Percentiles rank a stretch among this genome's conserved stretches.
Evolutionary conservation across 2,329 filamentous ascomycete genomes (phyloP).

Genomic region (Xylariaceae sp.): DNA sequence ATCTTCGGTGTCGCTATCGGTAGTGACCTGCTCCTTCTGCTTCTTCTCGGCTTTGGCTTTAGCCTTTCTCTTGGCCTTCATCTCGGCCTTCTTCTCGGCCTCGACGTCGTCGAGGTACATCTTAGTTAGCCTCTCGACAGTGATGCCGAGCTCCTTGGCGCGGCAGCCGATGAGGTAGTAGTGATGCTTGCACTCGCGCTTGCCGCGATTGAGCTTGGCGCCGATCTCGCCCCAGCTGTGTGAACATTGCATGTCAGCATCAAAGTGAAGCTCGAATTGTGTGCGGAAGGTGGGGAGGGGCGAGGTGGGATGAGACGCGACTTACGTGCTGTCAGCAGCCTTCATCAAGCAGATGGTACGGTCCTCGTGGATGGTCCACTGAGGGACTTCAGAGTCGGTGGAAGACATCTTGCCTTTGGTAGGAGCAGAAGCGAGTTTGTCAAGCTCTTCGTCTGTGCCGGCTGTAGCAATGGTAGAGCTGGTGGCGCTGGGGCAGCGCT

Average conservation of each 20-base stretch:
- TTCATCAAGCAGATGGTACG: conserved; percentile 18
- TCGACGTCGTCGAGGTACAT: conserved; percentile 8
- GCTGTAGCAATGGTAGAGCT: conserved; percentile 9
- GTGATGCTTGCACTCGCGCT: conserved; percentile 12
- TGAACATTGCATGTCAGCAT: conserved; percentile 1
- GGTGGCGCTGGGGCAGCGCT: background rate
- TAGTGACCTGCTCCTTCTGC: background rate
- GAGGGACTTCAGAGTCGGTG: conserved; percentile 3
- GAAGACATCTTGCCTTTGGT: conserved; percentile 5
- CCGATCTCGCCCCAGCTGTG: conserved; percentile 21
- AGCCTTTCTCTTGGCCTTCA: background rate
- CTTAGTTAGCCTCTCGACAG: conserved; percentile 9
- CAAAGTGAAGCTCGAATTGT: background rate
- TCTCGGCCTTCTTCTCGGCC: background rate
- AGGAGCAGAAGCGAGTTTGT: background rate
- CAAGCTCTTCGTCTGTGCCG: conserved; percentile 7
- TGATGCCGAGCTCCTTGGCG: conserved; percentile 14
- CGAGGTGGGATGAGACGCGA: background rate
- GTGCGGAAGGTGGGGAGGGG: background rate
- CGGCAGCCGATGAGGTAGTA: conserved; percentile 11
- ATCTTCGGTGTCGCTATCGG: background rate
- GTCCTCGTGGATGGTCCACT: conserved; percentile 22
- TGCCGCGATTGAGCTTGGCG: conserved; percentile 8
- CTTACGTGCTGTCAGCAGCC: conserved; percentile 15
- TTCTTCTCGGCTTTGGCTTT: background rate